Conservation (phyloP, 2,329 filamentous ascomycete genomes). For the Ophiostoma novo-ulmi region DNA sequence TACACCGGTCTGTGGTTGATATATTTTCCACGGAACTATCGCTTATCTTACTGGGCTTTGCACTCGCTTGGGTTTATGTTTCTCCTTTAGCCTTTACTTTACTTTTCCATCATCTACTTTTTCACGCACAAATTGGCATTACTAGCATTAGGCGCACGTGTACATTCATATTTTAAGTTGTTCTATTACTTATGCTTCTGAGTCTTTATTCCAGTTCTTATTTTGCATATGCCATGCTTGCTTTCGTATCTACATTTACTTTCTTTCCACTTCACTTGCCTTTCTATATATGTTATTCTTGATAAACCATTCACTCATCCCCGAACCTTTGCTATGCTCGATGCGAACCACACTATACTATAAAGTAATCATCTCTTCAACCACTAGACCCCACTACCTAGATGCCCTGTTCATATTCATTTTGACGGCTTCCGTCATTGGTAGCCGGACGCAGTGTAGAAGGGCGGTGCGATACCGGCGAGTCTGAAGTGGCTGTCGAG, state of each 20-base stretch:
- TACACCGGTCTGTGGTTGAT: background rate
- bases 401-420: background rate
- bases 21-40: background rate
- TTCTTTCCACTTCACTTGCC: background rate
- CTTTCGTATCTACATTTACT: background rate
- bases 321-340: background rate
- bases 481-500: background rate
- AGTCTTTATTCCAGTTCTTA: background rate
- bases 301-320: background rate
- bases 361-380: background rate
- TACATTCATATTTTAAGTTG: background rate
- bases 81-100: background rate
- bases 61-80: background rate
- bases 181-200: background rate
- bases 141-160: slow-evolving; percentile 7
- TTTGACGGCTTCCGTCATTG: background rate
- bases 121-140: background rate
- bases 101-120: background rate
- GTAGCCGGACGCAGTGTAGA: background rate
- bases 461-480: background rate
- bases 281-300: background rate
- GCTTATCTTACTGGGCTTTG: background rate
- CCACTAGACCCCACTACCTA: background rate
- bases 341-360: background rate
- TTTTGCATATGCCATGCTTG: background rate